A percentile compares a stretch with the other conserved stretches of the same genome.
Conservation (phyloP, 2,329 filamentous ascomycete genomes). For the Pseudogymnoascus sp. region DNA sequence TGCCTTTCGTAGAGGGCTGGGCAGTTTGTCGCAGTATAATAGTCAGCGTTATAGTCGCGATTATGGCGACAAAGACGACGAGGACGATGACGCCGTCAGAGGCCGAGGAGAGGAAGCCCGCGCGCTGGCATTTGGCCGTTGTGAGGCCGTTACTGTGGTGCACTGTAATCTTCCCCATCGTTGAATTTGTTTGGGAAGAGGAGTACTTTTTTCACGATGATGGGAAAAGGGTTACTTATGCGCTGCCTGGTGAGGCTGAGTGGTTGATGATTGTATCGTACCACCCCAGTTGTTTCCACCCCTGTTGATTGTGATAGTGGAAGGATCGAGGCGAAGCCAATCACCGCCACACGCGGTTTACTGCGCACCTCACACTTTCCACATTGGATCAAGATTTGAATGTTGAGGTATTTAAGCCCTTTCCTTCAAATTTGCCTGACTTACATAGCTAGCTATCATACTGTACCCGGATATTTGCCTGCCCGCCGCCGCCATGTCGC, state of each 20-base stretch:
- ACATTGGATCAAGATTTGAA: not conserved
- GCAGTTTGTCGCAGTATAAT: not conserved
- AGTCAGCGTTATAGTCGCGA: not conserved
- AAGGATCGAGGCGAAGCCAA: not conserved
- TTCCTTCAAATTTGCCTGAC: not conserved
- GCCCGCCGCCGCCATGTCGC: not conserved
- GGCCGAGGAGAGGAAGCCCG: not conserved
- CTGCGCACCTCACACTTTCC: not conserved
- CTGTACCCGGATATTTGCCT: not conserved
- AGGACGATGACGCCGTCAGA: not conserved
- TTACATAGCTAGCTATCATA: not conserved
- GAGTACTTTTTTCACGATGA: not conserved
- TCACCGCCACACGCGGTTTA: not conserved
- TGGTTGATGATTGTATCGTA: not conserved
- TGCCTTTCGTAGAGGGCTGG: not conserved
- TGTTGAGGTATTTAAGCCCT: not conserved
- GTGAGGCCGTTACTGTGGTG: not conserved
- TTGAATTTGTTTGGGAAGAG: not conserved
- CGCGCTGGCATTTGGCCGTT: not conserved
- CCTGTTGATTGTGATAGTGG: not conserved
- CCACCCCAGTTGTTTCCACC: not conserved
- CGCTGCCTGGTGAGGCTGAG: not conserved
- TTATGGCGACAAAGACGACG: not conserved
- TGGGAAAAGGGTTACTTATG: not conserved
- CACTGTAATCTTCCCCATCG: not conserved